Base-by-base conservation (phyloP, 2,329 filamentous ascomycete species). In the Mollisiaceae sp. region DNA sequence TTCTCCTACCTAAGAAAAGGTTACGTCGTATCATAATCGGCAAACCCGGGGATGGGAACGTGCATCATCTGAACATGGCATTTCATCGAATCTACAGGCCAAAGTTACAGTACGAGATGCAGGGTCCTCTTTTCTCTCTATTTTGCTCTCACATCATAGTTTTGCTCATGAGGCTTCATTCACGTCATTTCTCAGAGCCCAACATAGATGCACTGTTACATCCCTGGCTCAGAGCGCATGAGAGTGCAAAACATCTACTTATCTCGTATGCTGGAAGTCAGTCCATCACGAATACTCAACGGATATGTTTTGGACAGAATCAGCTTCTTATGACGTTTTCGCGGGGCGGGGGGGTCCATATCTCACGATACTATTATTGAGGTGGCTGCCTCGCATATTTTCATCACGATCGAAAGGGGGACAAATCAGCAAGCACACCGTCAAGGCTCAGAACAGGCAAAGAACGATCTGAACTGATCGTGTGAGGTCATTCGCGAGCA, bases 351-450 rank as follows among this genome's bases (percentile, higher is more conserved):
- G 41, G 41, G 20, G 50, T 14, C 32, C 22, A 35, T 54, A 35
- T 15, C 24, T 54, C 50, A 54, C 22, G 24, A 32, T 27, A 35
- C 1, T 47, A 47, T 54, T 54, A 27, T 35, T 54, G 22, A 54
- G 15, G 50, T 54, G 18, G 50, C 50, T 54, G 50, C 32, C 50
- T 54, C 50, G 50, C 24, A 54, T 54, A 35, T 54, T 35, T 18
- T 9, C 3, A 27, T 54, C 15, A 22, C 18, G 22, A 14, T 9
- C 24, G 14, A 50, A 18, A 6, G 6, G 50, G n/a, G 18, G 55
- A 36, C 61, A 58, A 20, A 56, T 64, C 62, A 56, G 12, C 39
- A 47, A 27, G 41, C 59, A 54, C 39, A 24, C 41, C 9, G 20
- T 47, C 35, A 47, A 36, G 18, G 35, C 35, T 20, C 3, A 12